Percentiles rank a stretch among this genome's conserved stretches.
These are phyloP conservation scores for Lentinula sp. DNA, from an alignment of 768 basidiomycete species.

Conservation along the genomic window DNA sequence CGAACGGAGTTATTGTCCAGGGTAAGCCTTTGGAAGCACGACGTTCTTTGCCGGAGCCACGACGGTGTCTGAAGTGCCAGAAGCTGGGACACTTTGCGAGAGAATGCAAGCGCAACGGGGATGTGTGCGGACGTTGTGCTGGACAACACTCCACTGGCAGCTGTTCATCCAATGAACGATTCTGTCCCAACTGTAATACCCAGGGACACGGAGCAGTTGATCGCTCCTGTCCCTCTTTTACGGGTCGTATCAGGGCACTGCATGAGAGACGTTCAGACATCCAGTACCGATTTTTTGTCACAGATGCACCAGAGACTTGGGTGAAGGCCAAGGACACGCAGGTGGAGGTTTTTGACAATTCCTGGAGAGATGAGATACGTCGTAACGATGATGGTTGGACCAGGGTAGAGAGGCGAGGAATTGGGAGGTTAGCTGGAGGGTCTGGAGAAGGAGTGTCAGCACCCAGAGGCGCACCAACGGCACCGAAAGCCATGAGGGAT, in stretches of 20 bases:
- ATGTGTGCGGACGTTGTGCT: constrained; percentile 13
- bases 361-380: background rate
- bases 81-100: constrained; percentile 11
- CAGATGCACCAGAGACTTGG: background rate
- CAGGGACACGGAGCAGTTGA: constrained; percentile 23
- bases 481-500: background rate
- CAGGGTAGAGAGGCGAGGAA: background rate
- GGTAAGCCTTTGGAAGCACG: constrained; percentile 8
- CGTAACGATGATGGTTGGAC: background rate
- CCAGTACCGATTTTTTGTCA: constrained; percentile 12
- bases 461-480: background rate
- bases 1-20: constrained; percentile 13
- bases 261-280: constrained; percentile 10
- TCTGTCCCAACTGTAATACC: constrained; percentile 19
- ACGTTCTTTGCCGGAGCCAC: constrained; percentile 16
- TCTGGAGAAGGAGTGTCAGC: background rate
- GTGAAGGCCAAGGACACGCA: background rate
- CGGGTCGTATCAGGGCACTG: constrained; percentile 3
- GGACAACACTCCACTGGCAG: constrained; percentile 13
- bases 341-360: background rate
- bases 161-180: constrained; percentile 8
- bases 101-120: constrained; percentile 7
- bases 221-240: constrained; percentile 15
- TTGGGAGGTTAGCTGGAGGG: background rate
- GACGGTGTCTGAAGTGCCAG: constrained; percentile 22